Evolutionary conservation across 352 stramenopile species (phyloP), one percentile per base, ranked within the genome.

Genomic region (Pythium dissimile): DNA sequence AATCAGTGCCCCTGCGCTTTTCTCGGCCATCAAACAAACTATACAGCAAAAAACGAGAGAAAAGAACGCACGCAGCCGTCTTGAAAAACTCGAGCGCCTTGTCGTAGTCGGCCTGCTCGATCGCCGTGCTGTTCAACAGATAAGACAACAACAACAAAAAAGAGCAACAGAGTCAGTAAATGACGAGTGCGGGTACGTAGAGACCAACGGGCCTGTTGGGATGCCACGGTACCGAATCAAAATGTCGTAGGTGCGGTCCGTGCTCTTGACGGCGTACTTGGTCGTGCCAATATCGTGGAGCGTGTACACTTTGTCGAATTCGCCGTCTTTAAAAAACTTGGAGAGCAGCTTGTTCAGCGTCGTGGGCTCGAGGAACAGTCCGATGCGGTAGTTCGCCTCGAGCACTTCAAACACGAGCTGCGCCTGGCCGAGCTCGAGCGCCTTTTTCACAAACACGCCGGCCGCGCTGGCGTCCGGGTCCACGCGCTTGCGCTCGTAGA

Each of bases 401-500:
- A 92, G 72, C 63, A 90, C 82, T 45, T 92, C 80, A 54, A 92
- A 87, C 24, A 66, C 82, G 43, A 92, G 69, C 52, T 88, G 72
- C 18, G 80, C 71, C 11, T 73, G 77, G 64, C 86, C 75, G 20
- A 92, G 73, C 59, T 92, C 80, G 27, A 92, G 71, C 61, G 82
- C 82, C 67, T 92, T 92, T 69, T 92, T 92, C 15, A 92, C 75
- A 49, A 92, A 89, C 2, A 90, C 56, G 8, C 80, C 82, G 4
- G 76, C 80, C n/a, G 82, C 82, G 53, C 83, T 89, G 37, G 80
- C 65, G 49, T 90, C 80, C 55, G 80, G 82, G 59, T 92, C 82
- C 56, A 92, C 78, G 39, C 82, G 80, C 70, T 92, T 92, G 64
- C 86, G 67, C 72, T 92, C 82, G 63, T 92, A 92, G 56, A 92